Percentiles rank a stretch among this genome's conserved stretches.
Evolutionary conservation across 2,329 filamentous ascomycete species (phyloP).

Genomic region (Triangularia setosa): DNA sequence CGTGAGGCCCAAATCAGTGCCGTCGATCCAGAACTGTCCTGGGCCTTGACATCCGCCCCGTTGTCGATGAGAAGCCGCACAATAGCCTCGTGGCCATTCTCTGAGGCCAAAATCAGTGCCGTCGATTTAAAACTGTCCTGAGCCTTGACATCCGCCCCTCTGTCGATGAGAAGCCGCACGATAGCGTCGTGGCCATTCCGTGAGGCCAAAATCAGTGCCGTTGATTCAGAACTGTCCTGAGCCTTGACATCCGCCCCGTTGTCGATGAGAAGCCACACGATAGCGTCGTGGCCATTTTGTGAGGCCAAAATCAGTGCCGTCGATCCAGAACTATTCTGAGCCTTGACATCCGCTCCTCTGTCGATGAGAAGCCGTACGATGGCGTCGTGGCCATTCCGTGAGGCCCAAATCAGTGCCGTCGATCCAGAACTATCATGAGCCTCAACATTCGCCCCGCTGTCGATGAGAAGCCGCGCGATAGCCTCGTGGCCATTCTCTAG

Average conservation of each 20-base stretch:
- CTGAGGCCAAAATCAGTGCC: neutral
- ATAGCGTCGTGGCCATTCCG: slow-evolving; percentile 3
- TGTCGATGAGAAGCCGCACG: slow-evolving; percentile 5
- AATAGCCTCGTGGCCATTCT: slow-evolving; percentile 4
- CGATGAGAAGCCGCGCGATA: slow-evolving; percentile 6
- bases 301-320: neutral
- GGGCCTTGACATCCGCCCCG: neutral
- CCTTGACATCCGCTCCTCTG: neutral
- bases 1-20: neutral
- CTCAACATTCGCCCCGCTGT: neutral
- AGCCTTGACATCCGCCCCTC: neutral
- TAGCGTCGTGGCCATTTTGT: neutral
- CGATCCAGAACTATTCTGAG: neutral
- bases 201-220: neutral
- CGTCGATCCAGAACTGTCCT: neutral
- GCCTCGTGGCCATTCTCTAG: neutral
- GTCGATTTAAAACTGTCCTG: neutral
- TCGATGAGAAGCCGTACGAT: neutral
- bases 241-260: neutral
- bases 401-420: neutral
- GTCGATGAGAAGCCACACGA: neutral
- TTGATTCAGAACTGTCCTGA: neutral
- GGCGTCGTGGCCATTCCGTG: neutral
- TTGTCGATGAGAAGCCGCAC: slow-evolving; percentile 6
- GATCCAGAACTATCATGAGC: neutral